A percentile compares a stretch with the other conserved stretches of the same genome.
Evolutionary conservation across 768 basidiomycete species (phyloP).

Genomic region (Xerocomus potaroensis): DNA sequence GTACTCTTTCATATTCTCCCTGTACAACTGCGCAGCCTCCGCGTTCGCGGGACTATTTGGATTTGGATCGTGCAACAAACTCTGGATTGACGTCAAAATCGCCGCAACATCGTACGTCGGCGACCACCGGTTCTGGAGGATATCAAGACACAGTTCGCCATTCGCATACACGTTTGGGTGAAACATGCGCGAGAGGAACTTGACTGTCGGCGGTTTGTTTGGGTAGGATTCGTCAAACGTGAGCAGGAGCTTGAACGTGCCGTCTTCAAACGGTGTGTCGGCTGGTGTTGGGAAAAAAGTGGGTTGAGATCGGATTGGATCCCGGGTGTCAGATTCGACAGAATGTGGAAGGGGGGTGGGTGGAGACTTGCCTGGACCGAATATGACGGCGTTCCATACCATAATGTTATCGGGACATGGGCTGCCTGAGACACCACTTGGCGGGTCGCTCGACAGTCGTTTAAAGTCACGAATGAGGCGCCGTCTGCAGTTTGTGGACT

Average conservation of each 20-base stretch:
- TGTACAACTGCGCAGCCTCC: constrained; percentile 93
- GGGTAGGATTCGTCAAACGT: constrained; percentile 98
- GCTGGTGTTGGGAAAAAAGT: constrained; percentile 52
- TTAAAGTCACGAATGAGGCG: constrained; percentile 99
- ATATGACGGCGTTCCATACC: constrained; percentile 99
- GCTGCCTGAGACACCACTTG: constrained; percentile 93
- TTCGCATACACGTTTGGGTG: constrained; percentile 99
- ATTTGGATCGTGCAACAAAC: constrained; percentile 94
- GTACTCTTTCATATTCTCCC: constrained; percentile 99
- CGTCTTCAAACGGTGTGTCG: constrained; percentile 98
- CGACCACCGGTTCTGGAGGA: constrained; percentile 97
- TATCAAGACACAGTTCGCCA: constrained; percentile 97
- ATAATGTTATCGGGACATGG: constrained; percentile 99
- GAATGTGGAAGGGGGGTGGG: background rate
- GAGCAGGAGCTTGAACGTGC: constrained; percentile 94
- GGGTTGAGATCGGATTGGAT: background rate
- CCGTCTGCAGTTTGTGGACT: constrained; percentile 93
- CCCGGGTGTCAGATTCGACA: background rate
- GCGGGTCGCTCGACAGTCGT: constrained; percentile 89
- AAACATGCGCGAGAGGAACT: constrained; percentile 97
- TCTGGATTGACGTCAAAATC: constrained; percentile 95
- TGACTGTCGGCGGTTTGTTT: constrained; percentile 96
- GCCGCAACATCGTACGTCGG: constrained; percentile 99
- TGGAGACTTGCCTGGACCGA: constrained; percentile 81
- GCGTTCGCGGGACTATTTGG: constrained; percentile 98